Conservation (phyloP, 495 filamentous ascomycete genomes). For the Penicillium coprophilum region DNA sequence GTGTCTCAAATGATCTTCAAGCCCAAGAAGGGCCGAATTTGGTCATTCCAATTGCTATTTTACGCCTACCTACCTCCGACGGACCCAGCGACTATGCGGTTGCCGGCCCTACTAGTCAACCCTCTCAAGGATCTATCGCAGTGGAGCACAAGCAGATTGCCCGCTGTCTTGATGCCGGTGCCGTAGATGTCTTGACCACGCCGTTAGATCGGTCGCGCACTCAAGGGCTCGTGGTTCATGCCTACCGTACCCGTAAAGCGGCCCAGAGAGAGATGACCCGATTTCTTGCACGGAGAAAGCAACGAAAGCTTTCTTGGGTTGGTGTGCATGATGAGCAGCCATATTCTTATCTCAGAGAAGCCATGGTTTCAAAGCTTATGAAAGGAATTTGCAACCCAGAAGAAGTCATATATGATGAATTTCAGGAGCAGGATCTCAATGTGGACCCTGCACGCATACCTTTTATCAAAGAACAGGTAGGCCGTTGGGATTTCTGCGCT, state of each 20-base stretch:
- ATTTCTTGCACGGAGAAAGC: constrained; percentile 61
- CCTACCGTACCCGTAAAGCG: constrained; percentile 74
- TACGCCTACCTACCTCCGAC: constrained; percentile 44
- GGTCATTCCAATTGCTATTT: constrained; percentile 69
- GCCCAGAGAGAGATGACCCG: constrained; percentile 66
- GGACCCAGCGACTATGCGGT: constrained; percentile 20
- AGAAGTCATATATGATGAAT: constrained; percentile 52
- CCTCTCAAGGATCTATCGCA: constrained; percentile 35
- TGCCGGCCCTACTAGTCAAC: constrained; percentile 33
- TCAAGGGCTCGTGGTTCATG: constrained; percentile 74
- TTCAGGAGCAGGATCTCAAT: constrained; percentile 43
- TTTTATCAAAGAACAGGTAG: constrained; percentile 67
- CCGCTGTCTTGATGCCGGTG: constrained; percentile 78
- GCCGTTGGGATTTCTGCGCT: constrained; percentile 82
- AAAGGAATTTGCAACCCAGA: constrained; percentile 81
- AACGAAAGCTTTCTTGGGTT: constrained; percentile 87
- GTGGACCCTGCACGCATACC: constrained; percentile 58
- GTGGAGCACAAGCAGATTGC: constrained; percentile 51
- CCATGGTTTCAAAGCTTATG: constrained; percentile 90
- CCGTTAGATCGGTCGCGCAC: constrained; percentile 70
- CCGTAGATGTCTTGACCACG: constrained; percentile 77
- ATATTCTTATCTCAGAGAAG: constrained; percentile 85
- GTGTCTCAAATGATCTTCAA: constrained; percentile 68
- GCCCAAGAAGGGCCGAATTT: constrained; percentile 69
- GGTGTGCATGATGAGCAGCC: constrained; percentile 82